Base-by-base conservation (phyloP, 2,329 filamentous ascomycete genomes). In the Hypoxylon sp. region DNA sequence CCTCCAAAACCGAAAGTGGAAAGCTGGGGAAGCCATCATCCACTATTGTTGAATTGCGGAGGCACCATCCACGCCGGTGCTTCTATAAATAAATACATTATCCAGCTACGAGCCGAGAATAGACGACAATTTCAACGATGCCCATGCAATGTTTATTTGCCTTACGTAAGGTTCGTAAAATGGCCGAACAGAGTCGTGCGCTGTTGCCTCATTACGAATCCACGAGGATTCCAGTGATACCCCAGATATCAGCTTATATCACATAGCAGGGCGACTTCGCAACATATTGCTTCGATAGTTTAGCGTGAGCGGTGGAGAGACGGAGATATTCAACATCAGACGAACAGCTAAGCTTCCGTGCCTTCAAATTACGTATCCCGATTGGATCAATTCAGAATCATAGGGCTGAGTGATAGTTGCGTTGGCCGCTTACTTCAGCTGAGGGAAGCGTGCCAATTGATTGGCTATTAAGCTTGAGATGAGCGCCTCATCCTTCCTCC, bases 191-290 rank as follows among this genome's bases (percentile, higher is more conserved):
- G 34, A 51, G 45, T 34, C 34, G 23, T 56, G 23, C 16, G 52
- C 50, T 23, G 52, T 25, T 37, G 47, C 37, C 45, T 30, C 46
- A 52, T 46, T 48, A 50, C 25, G 19, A 56, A 32, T 29, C 23
- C 57, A 61, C 57, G 41, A 53, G 63, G 16, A 46, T n/a, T 41
- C 30, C 46, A 47, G 53, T 61, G 7, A 52, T 65, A 57, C 58
- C 50, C 47, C 45, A 61, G 16, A 48, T 37, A 58, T 65, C 57
- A 65, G 63, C 63, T 62, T 62, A 65, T 54, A 25, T 47, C 29
- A 62, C 34, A 65, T 37, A 32, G 39, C 32, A 37, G 43, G 21
- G 16, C 21, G 54, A 25, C 25, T 12, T 65, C 63, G 58, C 57
- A 23, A 30, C 52, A 47, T 65, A 25, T 45, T 43, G 32, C 63